These are phyloP conservation scores for Angophora floribunda DNA, from an alignment of 345 rosid genomes.

Conservation along the genomic window DNA sequence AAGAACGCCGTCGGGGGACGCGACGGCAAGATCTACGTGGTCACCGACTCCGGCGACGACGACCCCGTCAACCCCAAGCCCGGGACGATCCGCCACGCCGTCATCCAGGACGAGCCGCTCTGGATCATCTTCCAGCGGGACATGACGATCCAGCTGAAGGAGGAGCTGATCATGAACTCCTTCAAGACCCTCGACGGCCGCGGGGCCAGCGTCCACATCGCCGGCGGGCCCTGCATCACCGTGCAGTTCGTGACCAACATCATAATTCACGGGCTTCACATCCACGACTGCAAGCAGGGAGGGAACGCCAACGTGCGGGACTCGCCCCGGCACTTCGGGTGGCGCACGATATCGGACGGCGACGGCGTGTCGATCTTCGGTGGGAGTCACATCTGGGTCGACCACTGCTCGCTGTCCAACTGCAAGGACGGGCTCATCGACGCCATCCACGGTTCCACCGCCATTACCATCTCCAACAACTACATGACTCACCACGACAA, in stretches of 20 bases:
- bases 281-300: constrained; percentile 79
- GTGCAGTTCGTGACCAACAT: constrained; percentile 67
- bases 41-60: constrained; percentile 46
- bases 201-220: constrained; percentile 69
- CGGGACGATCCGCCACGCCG: constrained; percentile 64
- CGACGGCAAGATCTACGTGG: constrained; percentile 60
- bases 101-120: constrained; percentile 56
- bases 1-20: constrained; percentile 71
- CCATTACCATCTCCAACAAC: constrained; percentile 73
- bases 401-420: constrained; percentile 65
- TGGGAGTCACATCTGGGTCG: constrained; percentile 79
- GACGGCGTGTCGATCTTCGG: constrained; percentile 79
- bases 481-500: constrained; percentile 78
- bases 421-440: constrained; percentile 68
- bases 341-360: constrained; percentile 68
- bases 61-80: constrained; percentile 67
- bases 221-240: constrained; percentile 87
- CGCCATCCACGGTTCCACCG: constrained; percentile 65
- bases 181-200: constrained; percentile 79
- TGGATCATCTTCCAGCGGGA: constrained; percentile 73
- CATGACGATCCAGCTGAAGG: constrained; percentile 69
- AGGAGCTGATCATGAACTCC: constrained; percentile 77
- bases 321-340: constrained; percentile 64
- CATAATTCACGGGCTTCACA: constrained; percentile 60
- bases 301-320: constrained; percentile 69